Conservation (phyloP, 805 yeast genomes). For the Yarrowia osloensis region DNA sequence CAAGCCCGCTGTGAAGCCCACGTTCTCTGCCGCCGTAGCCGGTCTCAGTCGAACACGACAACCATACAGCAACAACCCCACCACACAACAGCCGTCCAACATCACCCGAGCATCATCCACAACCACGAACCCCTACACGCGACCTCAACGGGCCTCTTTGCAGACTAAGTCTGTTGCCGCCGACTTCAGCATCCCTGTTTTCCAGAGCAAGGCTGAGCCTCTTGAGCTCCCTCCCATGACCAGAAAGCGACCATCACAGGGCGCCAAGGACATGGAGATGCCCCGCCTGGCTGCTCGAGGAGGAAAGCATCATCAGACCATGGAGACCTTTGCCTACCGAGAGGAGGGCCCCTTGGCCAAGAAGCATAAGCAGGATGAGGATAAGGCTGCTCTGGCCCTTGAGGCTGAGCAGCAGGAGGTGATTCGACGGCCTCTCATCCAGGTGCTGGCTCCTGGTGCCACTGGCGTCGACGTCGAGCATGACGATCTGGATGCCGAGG, state of each 20-base stretch:
- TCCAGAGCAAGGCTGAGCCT: conserved; percentile 25
- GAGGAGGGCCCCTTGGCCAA: conserved; percentile 39
- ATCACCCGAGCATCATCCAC: conserved; percentile 18
- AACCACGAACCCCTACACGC: conserved; percentile 23
- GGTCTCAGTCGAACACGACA: conserved; percentile 26
- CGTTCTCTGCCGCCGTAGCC: not conserved
- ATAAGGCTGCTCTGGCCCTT: not conserved
- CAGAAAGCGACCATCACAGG: conserved; percentile 22
- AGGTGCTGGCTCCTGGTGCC: conserved; percentile 18
- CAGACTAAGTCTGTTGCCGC: conserved; percentile 21
- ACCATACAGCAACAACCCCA: not conserved
- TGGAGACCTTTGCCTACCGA: conserved; percentile 26
- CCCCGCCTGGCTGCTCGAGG: conserved; percentile 22
- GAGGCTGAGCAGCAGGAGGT: conserved; percentile 27
- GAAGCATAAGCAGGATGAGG: conserved; percentile 45
- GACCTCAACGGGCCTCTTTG: conserved; percentile 25
- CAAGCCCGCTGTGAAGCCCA: conserved; percentile 52
- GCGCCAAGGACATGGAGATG: conserved; percentile 27
- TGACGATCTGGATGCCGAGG: conserved; percentile 44
- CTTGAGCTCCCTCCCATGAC: conserved; percentile 7
- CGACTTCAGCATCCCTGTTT: conserved; percentile 14
- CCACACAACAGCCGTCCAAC: conserved; percentile 1
- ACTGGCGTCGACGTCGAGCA: conserved; percentile 33
- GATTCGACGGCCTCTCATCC: conserved; percentile 24
- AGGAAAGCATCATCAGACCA: conserved; percentile 25